These are phyloP conservation scores for Patellifolia procumbens DNA, from an alignment of 179 eudicot species.

Conservation along the genomic window DNA sequence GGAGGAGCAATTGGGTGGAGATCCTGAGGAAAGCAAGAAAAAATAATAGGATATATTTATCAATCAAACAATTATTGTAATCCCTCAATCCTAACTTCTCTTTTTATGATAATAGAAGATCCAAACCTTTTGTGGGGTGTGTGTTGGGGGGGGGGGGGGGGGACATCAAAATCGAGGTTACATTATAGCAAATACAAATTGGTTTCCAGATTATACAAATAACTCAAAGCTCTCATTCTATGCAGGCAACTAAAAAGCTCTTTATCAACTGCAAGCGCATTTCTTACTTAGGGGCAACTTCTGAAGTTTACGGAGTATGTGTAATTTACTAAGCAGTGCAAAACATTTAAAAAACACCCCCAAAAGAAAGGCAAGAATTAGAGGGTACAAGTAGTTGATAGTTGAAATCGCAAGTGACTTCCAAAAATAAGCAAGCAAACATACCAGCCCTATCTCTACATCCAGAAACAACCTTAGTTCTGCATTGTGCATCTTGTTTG, in stretches of 20 bases:
- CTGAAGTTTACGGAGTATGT: neutral
- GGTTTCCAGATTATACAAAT: neutral
- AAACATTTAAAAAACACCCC: neutral
- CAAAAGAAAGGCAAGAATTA: neutral
- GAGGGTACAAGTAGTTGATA: neutral
- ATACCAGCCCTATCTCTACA: slow-evolving; percentile 73
- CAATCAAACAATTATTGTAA: neutral
- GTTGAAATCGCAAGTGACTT: neutral
- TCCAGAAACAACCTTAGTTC: slow-evolving; percentile 88
- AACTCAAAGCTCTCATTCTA: neutral
- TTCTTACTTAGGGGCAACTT: neutral
- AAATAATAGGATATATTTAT: neutral
- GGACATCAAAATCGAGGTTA: neutral
- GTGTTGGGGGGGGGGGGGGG: too few species aligned
- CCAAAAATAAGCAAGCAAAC: slow-evolving; percentile 6
- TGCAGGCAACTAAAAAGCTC: neutral
- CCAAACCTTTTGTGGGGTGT: too few species aligned
- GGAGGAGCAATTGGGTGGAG: slow-evolving; percentile 61
- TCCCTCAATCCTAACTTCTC: neutral
- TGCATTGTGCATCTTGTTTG: slow-evolving; percentile 69
- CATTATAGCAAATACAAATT: neutral
- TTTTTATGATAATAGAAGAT: neutral
- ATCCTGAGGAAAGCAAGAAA: slow-evolving; percentile 49
- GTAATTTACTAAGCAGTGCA: neutral
- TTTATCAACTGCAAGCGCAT: neutral